A percentile compares a stretch with the other conserved stretches of the same genome.
Conservation (phyloP, 805 yeast species). For the Starmerella apicola region DNA sequence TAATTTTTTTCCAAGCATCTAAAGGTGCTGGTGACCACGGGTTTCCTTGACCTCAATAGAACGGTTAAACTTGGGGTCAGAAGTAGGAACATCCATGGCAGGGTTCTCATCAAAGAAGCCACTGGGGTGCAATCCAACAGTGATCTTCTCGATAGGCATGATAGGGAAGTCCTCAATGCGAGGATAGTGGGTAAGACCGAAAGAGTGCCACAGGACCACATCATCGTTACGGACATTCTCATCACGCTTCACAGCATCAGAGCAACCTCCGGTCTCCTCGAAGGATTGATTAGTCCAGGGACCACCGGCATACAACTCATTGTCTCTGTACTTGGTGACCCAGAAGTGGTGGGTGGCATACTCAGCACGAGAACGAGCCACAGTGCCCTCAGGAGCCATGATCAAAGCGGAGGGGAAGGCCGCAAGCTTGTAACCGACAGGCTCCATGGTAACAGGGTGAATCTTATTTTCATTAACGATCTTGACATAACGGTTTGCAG, state of each 20-base stretch:
- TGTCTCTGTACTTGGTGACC: slow-evolving; percentile 66
- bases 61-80: slow-evolving; percentile 54
- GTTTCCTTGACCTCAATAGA: slow-evolving; percentile 28
- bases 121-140: slow-evolving; percentile 51
- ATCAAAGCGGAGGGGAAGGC: slow-evolving; percentile 70
- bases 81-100: slow-evolving; percentile 62
- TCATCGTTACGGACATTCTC: slow-evolving; percentile 63
- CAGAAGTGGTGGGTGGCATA: slow-evolving; percentile 67
- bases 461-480: slow-evolving; percentile 59
- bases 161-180: slow-evolving; percentile 80
- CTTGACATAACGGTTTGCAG: slow-evolving; percentile 61
- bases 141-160: slow-evolving; percentile 70
- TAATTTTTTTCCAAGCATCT: too few species aligned
- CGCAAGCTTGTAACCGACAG: slow-evolving; percentile 62
- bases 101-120: slow-evolving; percentile 73
- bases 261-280: slow-evolving; percentile 39
- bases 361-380: slow-evolving; percentile 54
- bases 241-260: slow-evolving; percentile 19
- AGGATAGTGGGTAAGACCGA: slow-evolving; percentile 72
- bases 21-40: slow-evolving; percentile 6
- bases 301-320: slow-evolving; percentile 66
- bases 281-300: slow-evolving; percentile 74
- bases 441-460: slow-evolving; percentile 54
- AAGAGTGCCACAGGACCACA: slow-evolving; percentile 66
- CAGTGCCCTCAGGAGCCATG: slow-evolving; percentile 49